Conservation (phyloP, 2,329 filamentous ascomycete species). For the Beauveria pseudobassiana region DNA sequence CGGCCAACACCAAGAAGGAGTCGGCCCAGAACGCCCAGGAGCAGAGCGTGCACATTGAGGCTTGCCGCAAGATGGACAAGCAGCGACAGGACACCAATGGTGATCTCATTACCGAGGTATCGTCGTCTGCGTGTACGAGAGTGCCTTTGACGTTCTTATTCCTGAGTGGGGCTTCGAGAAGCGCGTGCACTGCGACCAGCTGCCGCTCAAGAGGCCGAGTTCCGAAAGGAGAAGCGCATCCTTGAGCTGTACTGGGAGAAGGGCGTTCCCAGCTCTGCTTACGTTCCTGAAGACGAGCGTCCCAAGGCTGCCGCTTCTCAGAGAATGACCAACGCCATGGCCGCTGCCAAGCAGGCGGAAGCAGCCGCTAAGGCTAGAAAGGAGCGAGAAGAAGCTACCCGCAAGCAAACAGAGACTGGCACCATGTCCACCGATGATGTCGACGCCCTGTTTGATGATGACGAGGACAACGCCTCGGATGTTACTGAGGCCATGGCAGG, state of each 20-base stretch:
- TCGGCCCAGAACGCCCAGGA: conserved; percentile 96
- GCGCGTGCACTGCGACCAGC: conserved; percentile 95
- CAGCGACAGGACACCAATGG: conserved; percentile 78
- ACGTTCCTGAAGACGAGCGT: conserved; percentile 92
- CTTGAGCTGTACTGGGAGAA: conserved; percentile 99
- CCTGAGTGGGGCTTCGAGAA: conserved; percentile 99
- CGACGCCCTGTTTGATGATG: conserved; percentile 82
- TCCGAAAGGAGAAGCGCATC: conserved; percentile 89
- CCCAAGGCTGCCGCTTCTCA: conserved; percentile 73
- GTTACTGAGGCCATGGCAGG: conserved; percentile 87
- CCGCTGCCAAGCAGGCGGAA: conserved; percentile 72
- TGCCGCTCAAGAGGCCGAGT: conserved; percentile 98
- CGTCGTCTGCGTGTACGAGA: conserved; percentile 95
- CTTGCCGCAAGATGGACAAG: conserved; percentile 93
- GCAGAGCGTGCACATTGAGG: conserved; percentile 97
- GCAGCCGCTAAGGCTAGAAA: conserved; percentile 73
- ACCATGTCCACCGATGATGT: conserved; percentile 90
- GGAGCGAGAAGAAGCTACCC: conserved; percentile 83
- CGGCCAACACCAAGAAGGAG: conserved; percentile 98
- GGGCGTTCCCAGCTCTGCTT: conserved; percentile 91
- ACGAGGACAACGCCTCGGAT: conserved; percentile 82
- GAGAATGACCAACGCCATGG: conserved; percentile 65
- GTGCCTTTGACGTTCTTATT: conserved; percentile 95
- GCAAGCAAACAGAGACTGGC: conserved; percentile 89
- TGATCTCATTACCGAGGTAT: conserved; percentile 91